Conservation (phyloP, 2,329 filamentous ascomycete genomes). For the Coleophoma eucalyptorum region DNA sequence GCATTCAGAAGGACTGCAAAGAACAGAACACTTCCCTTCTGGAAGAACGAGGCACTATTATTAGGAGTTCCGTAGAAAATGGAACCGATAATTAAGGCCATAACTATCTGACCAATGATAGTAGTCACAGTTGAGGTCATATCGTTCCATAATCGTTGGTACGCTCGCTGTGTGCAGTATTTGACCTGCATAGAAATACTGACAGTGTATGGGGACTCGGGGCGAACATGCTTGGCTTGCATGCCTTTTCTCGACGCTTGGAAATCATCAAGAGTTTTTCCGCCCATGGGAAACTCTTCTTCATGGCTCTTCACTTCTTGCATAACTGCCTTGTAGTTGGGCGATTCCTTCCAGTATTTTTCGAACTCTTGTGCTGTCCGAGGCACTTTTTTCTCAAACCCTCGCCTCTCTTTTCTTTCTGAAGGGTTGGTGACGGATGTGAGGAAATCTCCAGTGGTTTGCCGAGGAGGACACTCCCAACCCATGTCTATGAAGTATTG, state of each 20-base stretch:
- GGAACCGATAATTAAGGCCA: constrained; percentile 60
- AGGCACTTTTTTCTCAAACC: constrained; percentile 54
- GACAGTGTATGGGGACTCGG: constrained; percentile 78
- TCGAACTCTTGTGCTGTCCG: constrained; percentile 53
- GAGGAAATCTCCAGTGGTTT: constrained; percentile 60
- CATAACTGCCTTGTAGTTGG: constrained; percentile 35
- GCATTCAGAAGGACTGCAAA: constrained; percentile 66
- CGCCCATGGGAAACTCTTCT: constrained; percentile 28
- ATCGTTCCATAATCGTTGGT: constrained; percentile 72
- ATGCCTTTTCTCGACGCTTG: constrained; percentile 27
- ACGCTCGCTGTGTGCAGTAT: constrained; percentile 79
- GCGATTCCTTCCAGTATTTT: constrained; percentile 43
- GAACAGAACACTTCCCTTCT: constrained; percentile 62
- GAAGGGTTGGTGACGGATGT: constrained; percentile 68
- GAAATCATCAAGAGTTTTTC: constrained; percentile 32
- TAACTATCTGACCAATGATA: constrained; percentile 33
- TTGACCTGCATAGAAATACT: constrained; percentile 72
- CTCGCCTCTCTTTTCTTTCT: constrained; percentile 52
- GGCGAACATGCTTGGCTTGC: constrained; percentile 51
- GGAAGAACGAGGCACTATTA: constrained; percentile 55
- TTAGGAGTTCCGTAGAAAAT: constrained; percentile 59
- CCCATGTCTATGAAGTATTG: constrained; percentile 68
- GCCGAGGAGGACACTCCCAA: constrained; percentile 63
- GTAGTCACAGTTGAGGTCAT: constrained; percentile 60
- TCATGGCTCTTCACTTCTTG: constrained; percentile 51